phyloP scores from a whole-genome alignment of 352 stramenopile species.

The Thalassiosira pacifica region DNA sequence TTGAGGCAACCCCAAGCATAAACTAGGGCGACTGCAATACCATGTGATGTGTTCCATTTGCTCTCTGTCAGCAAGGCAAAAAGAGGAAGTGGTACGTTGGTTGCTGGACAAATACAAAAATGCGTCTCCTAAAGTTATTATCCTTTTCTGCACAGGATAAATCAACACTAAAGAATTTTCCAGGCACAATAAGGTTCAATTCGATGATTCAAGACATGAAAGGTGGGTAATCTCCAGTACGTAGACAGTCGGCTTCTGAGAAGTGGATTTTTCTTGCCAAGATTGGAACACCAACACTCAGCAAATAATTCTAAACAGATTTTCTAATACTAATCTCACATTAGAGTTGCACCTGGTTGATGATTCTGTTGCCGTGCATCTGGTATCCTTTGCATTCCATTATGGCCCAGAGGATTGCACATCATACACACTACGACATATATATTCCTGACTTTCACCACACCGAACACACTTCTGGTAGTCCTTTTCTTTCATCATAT shows the following conservation, averaged over 20 bases:
- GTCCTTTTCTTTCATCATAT: no score
- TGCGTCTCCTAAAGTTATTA: conserved; percentile 57
- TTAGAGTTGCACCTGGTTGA: neutral
- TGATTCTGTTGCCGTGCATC: neutral
- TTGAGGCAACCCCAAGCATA: no score
- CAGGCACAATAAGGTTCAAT: conserved; percentile 37
- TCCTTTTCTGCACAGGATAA: conserved; percentile 32
- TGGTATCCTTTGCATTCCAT: neutral
- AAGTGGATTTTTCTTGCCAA: conserved; percentile 54
- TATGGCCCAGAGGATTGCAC: neutral
- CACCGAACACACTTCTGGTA: no score
- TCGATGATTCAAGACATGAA: conserved; percentile 21
- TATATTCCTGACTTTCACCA: no score
- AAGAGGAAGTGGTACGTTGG: conserved; percentile 91
- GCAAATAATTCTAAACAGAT: neutral
- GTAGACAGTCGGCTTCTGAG: conserved; percentile 23
- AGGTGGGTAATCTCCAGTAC: neutral
- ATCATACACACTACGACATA: no score
- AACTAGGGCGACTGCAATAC: no score
- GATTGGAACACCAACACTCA: conserved; percentile 52
- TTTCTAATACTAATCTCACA: neutral
- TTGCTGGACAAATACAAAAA: conserved; percentile 84
- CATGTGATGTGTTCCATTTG: no score
- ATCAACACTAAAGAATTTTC: conserved; percentile 34
- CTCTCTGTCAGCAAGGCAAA: conserved; percentile 92